Percentiles rank a stretch among this genome's conserved stretches.
phyloP scores from a whole-genome alignment of 495 filamentous ascomycete species.

The Geoglossum glabrum region DNA sequence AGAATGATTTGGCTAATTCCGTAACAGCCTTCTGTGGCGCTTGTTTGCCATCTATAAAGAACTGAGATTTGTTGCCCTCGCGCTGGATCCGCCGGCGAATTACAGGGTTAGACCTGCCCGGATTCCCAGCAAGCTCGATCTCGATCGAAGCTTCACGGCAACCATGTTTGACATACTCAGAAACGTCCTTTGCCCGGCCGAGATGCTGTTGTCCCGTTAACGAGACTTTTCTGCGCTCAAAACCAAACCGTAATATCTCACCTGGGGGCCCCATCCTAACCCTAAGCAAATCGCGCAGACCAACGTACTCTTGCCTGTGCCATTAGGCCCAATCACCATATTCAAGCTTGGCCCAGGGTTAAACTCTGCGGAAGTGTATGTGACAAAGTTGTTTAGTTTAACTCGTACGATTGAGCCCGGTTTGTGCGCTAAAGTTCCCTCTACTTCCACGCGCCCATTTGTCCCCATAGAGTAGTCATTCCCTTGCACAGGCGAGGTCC shows the following conservation, averaged over 20 bases:
- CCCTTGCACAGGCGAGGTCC: not conserved
- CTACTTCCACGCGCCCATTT: not conserved
- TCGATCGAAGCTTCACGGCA: conserved; percentile 59
- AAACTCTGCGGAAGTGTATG: conserved; percentile 79
- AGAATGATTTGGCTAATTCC: conserved; percentile 41
- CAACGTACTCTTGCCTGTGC: conserved; percentile 91
- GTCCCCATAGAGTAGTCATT: not conserved
- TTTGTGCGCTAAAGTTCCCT: conserved; percentile 23
- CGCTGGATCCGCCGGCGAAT: conserved; percentile 56
- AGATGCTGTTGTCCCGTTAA: conserved; percentile 32
- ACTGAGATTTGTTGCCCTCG: conserved; percentile 61
- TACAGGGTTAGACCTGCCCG: conserved; percentile 38
- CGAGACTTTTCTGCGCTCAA: not conserved
- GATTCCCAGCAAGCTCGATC: conserved; percentile 55
- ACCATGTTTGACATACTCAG: conserved; percentile 89
- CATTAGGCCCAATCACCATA: conserved; percentile 97
- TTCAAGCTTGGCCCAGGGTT: conserved; percentile 81
- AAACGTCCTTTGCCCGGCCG: conserved; percentile 65
- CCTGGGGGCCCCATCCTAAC: conserved; percentile 57
- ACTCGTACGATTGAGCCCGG: conserved; percentile 83
- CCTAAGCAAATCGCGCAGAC: conserved; percentile 95
- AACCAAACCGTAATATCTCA: conserved; percentile 16
- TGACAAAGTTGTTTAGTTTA: conserved; percentile 79
- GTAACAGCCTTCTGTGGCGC: conserved; percentile 37
- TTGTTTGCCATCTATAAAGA: conserved; percentile 44